Conservation (phyloP, 768 basidiomycete genomes). For the Daedalea quercina region DNA sequence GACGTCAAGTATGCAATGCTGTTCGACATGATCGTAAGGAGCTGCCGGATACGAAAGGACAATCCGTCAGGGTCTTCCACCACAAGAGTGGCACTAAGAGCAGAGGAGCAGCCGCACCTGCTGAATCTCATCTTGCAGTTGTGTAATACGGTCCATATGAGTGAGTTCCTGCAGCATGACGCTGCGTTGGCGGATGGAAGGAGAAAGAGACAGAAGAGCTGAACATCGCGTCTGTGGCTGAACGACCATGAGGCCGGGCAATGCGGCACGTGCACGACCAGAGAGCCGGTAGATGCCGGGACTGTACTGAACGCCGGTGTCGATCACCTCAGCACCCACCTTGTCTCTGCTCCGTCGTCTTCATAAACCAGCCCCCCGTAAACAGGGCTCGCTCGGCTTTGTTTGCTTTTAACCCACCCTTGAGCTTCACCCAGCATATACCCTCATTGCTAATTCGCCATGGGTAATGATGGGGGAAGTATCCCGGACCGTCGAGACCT, state of each 20-base stretch:
- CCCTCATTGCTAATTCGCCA: conserved; percentile 20
- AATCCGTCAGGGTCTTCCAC: too few species aligned
- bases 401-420: too few species aligned
- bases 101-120: conserved; percentile 38
- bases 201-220: not conserved
- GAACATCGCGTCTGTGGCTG: not conserved
- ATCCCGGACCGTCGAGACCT: conserved; percentile 81
- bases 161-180: conserved; percentile 89
- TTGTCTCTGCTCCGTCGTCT: too few species aligned
- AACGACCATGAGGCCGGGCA: not conserved
- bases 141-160: conserved; percentile 94
- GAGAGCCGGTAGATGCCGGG: not conserved
- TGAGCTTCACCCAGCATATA: too few species aligned
- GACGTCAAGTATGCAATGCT: conserved; percentile 74
- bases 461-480: conserved; percentile 89
- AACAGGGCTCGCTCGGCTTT: too few species aligned
- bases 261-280: not conserved
- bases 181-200: conserved; percentile 30
- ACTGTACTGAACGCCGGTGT: not conserved
- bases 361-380: too few species aligned
- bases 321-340: not conserved
- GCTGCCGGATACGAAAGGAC: conserved; percentile 30
- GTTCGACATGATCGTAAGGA: conserved; percentile 84
- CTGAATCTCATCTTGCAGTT: conserved; percentile 92
- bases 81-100: not conserved